Base-by-base conservation (phyloP, 2,329 filamentous ascomycete species). In the Colletotrichum nymphaeae region DNA sequence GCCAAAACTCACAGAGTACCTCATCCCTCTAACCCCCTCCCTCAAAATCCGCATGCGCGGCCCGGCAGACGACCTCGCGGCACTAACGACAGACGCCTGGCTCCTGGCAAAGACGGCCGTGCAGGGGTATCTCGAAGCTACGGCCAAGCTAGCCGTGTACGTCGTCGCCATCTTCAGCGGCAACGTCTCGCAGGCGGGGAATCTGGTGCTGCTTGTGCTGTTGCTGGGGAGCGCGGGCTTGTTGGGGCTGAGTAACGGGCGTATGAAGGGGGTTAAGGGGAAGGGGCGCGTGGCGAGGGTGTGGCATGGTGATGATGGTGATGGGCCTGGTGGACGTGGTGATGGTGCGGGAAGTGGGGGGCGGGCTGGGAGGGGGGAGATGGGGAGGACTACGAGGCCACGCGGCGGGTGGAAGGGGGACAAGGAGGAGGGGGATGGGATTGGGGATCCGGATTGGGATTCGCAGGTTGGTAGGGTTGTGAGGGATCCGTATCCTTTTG, bases 11-110 rank as follows among this genome's bases (percentile, higher is more conserved):
- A n/a, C 71, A 35, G 87, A 90, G 75, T 86, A 91, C 64, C 80
- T 87, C 2, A 81, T 92, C 28, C 85, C 90, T 32, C 83, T 92
- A 4, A 86, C 85, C 24, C 82, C 85, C 28, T 87, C 88, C 55
- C 83, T 86, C 0, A 85, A 84, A 76, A 84, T 92, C 1, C 81
- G 87, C 14, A 83, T 93, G 55, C 84, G 86, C 32, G 91, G 91
- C 5, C 78, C 83, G 4, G 83, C 87, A 8, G 84, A 87, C 37
- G 90, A 92, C 77, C 82, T 92, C 7, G 89, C 89, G 69, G 89
- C 90, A 35, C 84, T 92, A 53, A 92, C 90, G 1, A 86, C 88
- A 3, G 86, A 88, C 3, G 77, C 84, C 32, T 92, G 90, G 90
- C 79, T 93, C 58, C 83, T 85, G 12, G 81, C 86, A 52, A 86